Base-by-base conservation (phyloP, 345 rosid genomes). In the Euclidium syriacum region DNA sequence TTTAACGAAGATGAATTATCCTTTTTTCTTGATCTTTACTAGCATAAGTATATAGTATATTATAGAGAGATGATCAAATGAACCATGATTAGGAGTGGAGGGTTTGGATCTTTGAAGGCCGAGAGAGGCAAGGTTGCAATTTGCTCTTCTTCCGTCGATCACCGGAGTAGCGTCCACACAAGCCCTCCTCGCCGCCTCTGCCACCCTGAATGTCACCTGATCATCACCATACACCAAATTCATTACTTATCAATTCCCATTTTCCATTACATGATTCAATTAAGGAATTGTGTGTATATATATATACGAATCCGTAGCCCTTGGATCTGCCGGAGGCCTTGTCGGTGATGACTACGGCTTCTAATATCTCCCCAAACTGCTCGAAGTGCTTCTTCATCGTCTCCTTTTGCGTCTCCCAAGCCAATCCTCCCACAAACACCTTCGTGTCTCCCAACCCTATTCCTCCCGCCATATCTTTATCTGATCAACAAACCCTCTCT, bases 101-200 rank as follows among this genome's bases (percentile, higher is more conserved):
- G 98, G 96, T 69, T 91, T 91, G 72, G 96, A 91, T 91, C 95
- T 86, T 76, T 91, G 98, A 73, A 83, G 80, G 68, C 98, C 98
- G 41, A 91, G 69, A 54, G 86, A 91, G 48, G 95, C 98, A 63
- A 91, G 95, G 69, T 91, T 91, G 77, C 98, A 91, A 44, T 91
- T 91, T 15, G 98, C 98, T 75, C 96, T 86, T 72, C 98, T 84
- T 14, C 98, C 98, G 63, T 91, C 98, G 24, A 91, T 91, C 78
- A 91, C 96, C 1, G 98, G 96, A 59, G 96, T 82, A 52, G 95
- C 83, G 48, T 91, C 96, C 19, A 85, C 90, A 73, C 98, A 91
- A 35, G 98, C 96, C 52, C 74, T 85, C 88, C 82, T 86, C 69
- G 98, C 98, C 1, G 95, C 95, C 33, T 91, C 96, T 0, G 98